Evolutionary conservation across 208 protist genomes (phyloP).

Genomic region (Leishmania mexicana): DNA sequence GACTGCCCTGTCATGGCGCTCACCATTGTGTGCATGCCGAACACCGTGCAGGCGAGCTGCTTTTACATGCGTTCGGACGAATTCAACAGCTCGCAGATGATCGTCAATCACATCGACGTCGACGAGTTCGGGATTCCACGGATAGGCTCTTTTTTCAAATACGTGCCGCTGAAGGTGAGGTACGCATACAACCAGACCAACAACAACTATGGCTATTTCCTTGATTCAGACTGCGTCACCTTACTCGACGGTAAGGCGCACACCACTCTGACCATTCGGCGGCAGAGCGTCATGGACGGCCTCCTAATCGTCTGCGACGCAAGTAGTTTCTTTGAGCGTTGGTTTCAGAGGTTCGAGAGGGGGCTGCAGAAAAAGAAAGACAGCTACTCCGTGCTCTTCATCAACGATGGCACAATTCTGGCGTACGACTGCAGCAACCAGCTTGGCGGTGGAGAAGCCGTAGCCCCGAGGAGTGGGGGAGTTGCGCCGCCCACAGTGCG

Average conservation of each 20-base stretch:
- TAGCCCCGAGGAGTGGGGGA: constrained; percentile 3
- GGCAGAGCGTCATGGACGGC: constrained; percentile 14
- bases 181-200: constrained; percentile 9
- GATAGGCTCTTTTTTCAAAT: background rate
- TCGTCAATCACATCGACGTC: constrained; percentile 12
- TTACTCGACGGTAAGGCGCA: constrained; percentile 1
- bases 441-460: background rate
- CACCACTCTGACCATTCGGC: constrained; percentile 22
- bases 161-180: background rate
- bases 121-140: background rate
- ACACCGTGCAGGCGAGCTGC: constrained; percentile 4
- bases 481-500: no score
- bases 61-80: constrained; percentile 28
- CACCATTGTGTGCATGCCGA: constrained; percentile 20
- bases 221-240: constrained; percentile 8
- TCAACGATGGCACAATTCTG: constrained; percentile 31
- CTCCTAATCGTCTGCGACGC: constrained; percentile 33
- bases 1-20: constrained; percentile 37
- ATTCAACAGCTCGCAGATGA: constrained; percentile 6
- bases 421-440: constrained; percentile 28
- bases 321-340: constrained; percentile 37
- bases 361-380: constrained; percentile 40
- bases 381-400: constrained; percentile 52
- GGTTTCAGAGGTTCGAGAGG: constrained; percentile 39
- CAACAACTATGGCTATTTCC: constrained; percentile 22